phyloP scores from a whole-genome alignment of 345 rosid species.

The Eucalyptus regnans region DNA sequence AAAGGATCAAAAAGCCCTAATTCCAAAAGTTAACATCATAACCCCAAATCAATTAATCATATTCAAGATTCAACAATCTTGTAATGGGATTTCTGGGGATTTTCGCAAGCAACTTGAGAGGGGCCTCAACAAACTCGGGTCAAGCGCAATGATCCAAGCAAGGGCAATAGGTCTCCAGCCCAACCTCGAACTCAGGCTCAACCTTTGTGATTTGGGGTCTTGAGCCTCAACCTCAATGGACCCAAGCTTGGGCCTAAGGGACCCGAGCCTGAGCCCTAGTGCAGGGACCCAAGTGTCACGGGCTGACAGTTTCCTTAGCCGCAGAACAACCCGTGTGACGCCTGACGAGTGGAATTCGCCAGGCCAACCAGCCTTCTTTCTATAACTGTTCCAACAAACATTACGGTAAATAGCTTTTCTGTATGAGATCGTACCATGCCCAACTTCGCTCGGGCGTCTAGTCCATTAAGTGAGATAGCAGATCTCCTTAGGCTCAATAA shows the following conservation, averaged over 20 bases:
- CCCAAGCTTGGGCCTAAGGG: neutral
- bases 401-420: too few species aligned
- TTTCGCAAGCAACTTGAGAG: neutral
- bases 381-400: too few species aligned
- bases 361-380: too few species aligned
- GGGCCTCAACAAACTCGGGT: neutral
- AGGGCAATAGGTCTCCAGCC: neutral
- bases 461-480: too few species aligned
- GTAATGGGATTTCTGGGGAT: neutral
- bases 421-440: too few species aligned
- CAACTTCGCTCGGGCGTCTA: too few species aligned
- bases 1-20: neutral
- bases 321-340: too few species aligned
- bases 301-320: too few species aligned
- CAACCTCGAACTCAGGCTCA: rapidly evolving
- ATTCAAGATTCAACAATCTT: neutral
- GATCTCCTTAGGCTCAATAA: too few species aligned
- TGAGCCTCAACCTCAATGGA: rapidly evolving
- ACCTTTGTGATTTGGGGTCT: neutral
- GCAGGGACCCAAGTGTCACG: neutral
- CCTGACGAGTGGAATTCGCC: too few species aligned
- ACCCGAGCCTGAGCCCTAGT: neutral
- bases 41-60: neutral
- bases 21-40: neutral
- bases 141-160: neutral